phyloP scores from a whole-genome alignment of 768 basidiomycete species.

The Macrolepiota fuliginosa region DNA sequence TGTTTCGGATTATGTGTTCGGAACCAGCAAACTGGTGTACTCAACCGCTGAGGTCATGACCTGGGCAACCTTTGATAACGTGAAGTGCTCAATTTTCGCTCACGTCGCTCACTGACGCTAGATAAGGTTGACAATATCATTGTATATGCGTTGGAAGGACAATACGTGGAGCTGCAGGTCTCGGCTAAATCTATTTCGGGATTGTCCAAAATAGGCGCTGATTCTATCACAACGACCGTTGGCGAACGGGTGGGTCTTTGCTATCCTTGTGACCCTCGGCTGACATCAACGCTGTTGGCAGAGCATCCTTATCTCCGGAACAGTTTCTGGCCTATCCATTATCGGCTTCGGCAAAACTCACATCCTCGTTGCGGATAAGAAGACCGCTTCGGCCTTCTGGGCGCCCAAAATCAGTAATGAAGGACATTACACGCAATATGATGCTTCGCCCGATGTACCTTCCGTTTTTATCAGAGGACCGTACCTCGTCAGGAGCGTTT shows the following conservation, averaged over 20 bases:
- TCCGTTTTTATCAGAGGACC: slow-evolving; percentile 32
- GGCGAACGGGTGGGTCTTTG: background rate
- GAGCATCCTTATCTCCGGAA: slow-evolving; percentile 43
- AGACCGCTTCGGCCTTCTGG: slow-evolving; percentile 59
- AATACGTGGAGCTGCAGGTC: slow-evolving; percentile 29
- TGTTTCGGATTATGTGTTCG: slow-evolving; percentile 63
- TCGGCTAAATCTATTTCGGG: slow-evolving; percentile 11
- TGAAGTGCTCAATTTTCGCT: background rate
- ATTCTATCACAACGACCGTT: background rate
- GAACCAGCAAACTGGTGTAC: slow-evolving; percentile 49
- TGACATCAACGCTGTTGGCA: background rate
- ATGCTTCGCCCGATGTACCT: slow-evolving; percentile 24
- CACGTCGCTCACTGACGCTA: background rate
- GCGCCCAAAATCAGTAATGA: slow-evolving; percentile 44
- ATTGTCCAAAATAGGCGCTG: background rate
- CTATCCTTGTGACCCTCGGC: background rate
- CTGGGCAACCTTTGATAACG: slow-evolving; percentile 36
- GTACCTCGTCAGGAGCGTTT: slow-evolving; percentile 31
- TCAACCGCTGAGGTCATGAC: slow-evolving; percentile 57
- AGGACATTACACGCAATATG: slow-evolving; percentile 24
- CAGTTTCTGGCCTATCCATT: slow-evolving; percentile 35
- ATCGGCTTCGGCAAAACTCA: slow-evolving; percentile 43
- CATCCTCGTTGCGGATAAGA: slow-evolving; percentile 57
- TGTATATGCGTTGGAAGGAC: slow-evolving; percentile 35
- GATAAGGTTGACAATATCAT: slow-evolving; percentile 30